Conservation (phyloP, 805 yeast genomes). For the Myxozyma kluyveri region DNA sequence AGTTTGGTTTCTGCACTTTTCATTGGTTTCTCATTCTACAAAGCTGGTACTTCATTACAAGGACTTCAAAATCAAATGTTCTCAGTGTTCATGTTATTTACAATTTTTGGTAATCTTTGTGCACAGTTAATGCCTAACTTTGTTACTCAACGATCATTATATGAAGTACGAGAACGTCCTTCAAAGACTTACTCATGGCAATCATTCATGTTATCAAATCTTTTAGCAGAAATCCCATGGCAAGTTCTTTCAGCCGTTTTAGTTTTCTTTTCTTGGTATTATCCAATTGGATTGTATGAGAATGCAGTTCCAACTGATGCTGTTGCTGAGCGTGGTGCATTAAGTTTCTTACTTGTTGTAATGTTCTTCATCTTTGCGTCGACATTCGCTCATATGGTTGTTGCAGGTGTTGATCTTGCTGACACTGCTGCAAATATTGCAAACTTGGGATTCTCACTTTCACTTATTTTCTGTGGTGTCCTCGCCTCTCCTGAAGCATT, state of each 20-base stretch:
- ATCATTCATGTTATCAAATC: conserved; percentile 59
- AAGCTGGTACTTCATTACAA: conserved; percentile 58
- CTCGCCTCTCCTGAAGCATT: conserved; percentile 53
- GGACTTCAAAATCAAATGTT: conserved; percentile 83
- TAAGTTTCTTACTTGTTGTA: conserved; percentile 35
- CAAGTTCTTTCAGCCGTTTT: conserved; percentile 57
- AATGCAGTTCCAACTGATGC: conserved; percentile 52
- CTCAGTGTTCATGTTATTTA: conserved; percentile 65
- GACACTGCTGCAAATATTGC: conserved; percentile 32
- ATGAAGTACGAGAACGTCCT: conserved; percentile 72
- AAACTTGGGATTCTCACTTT: conserved; percentile 51
- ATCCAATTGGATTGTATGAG: conserved; percentile 51
- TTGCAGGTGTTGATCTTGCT: conserved; percentile 34
- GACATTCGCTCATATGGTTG: conserved; percentile 55
- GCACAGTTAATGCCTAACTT: conserved; percentile 65
- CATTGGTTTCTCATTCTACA: conserved; percentile 68
- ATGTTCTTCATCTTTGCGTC: conserved; percentile 43
- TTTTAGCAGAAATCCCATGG: conserved; percentile 67
- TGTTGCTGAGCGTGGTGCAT: conserved; percentile 49
- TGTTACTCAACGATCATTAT: conserved; percentile 59
- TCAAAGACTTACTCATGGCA: conserved; percentile 68
- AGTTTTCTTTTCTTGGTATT: conserved; percentile 56
- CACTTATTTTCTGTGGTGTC: conserved; percentile 68
- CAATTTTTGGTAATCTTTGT: conserved; percentile 54
- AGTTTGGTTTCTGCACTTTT: conserved; percentile 53